Evolutionary conservation across 805 yeast species (phyloP).

Genomic region (Danielia reshetovae): DNA sequence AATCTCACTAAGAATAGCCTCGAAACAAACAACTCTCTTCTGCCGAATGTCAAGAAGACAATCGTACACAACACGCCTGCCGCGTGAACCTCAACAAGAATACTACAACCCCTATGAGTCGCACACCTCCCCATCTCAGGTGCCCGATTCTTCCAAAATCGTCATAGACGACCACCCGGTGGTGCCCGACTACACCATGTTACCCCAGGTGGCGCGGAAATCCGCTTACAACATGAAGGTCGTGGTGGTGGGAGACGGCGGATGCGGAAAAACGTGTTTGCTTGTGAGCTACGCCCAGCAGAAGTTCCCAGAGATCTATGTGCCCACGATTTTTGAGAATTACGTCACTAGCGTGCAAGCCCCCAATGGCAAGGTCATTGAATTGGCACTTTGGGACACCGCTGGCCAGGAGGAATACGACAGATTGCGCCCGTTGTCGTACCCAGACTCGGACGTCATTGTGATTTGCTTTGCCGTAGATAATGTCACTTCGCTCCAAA

Average conservation of each 20-base stretch:
- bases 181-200: slow-evolving; percentile 33
- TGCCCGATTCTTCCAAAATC: slow-evolving; percentile 20
- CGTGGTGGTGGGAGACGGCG: slow-evolving; percentile 87
- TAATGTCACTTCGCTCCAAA: slow-evolving; percentile 57
- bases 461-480: slow-evolving; percentile 75
- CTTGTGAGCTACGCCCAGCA: slow-evolving; percentile 66
- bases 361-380: slow-evolving; percentile 76
- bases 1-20: not conserved
- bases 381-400: slow-evolving; percentile 81
- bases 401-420: slow-evolving; percentile 90
- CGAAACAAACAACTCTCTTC: not conserved
- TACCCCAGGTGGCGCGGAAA: slow-evolving; percentile 17
- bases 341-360: slow-evolving; percentile 63
- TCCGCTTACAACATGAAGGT: slow-evolving; percentile 43
- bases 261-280: slow-evolving; percentile 85
- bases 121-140: slow-evolving; percentile 10
- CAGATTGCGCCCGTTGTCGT: slow-evolving; percentile 71
- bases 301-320: slow-evolving; percentile 65
- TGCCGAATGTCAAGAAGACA: slow-evolving; percentile 7
- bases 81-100: slow-evolving; percentile 13
- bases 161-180: slow-evolving; percentile 35
- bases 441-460: slow-evolving; percentile 73
- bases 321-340: slow-evolving; percentile 82
- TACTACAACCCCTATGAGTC: slow-evolving; percentile 17
- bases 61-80: slow-evolving; percentile 7